phyloP scores from a whole-genome alignment of 805 yeast genomes.

The Wickerhamomyces queroliae region DNA sequence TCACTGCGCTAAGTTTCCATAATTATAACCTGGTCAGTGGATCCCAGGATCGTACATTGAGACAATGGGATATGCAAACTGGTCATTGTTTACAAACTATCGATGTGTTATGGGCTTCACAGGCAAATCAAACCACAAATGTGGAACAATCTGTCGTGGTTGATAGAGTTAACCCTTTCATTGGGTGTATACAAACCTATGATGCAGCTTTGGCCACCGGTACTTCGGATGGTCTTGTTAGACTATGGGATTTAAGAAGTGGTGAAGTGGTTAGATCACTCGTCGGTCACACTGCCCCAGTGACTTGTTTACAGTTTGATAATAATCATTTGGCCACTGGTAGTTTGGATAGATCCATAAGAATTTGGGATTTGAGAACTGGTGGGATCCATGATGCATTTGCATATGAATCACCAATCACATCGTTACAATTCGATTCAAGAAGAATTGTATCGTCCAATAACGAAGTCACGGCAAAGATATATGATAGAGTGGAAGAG shows the following conservation, averaged over 20 bases:
- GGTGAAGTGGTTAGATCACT: conserved; percentile 60
- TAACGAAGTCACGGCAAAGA: conserved; percentile 41
- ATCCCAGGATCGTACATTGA: conserved; percentile 62
- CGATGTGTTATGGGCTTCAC: conserved; percentile 60
- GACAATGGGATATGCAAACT: conserved; percentile 68
- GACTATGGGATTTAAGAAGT: conserved; percentile 71
- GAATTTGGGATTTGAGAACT: conserved; percentile 70
- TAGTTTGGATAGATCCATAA: conserved; percentile 52
- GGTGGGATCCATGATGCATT: conserved; percentile 58
- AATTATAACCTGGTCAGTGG: conserved; percentile 57
- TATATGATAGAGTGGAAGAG: conserved; percentile 51
- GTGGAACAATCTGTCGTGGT: conserved; percentile 7
- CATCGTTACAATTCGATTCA: conserved; percentile 53
- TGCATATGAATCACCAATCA: conserved; percentile 52
- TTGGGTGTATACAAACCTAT: conserved; percentile 64
- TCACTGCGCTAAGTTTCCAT: conserved; percentile 55
- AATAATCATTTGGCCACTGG: conserved; percentile 60
- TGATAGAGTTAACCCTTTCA: conserved; percentile 32
- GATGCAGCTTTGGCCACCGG: conserved; percentile 80
- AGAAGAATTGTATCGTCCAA: conserved; percentile 50
- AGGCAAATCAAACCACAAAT: conserved; percentile 14
- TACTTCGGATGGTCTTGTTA: conserved; percentile 66
- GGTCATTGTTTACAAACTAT: conserved; percentile 68
- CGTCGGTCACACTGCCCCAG: conserved; percentile 65
- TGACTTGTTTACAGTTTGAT: conserved; percentile 65